These are phyloP conservation scores for Coemansia reversa DNA, from an alignment of 192 early-diverging fungal genomes.

Conservation along the genomic window DNA sequence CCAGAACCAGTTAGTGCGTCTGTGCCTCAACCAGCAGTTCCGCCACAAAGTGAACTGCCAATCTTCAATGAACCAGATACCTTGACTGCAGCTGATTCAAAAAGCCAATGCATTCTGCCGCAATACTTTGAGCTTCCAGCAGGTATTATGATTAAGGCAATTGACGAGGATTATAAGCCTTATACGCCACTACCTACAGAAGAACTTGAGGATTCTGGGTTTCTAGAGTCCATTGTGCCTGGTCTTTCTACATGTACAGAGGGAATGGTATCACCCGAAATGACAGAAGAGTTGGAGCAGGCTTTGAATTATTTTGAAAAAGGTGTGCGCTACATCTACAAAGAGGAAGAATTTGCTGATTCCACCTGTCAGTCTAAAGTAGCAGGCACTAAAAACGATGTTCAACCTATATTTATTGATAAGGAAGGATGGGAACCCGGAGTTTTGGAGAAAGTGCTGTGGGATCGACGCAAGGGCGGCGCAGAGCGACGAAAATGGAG, in stretches of 20 bases:
- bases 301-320: slow-evolving; percentile 24
- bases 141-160: slow-evolving; percentile 26
- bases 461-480: slow-evolving; percentile 33
- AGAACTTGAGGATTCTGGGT: slow-evolving; percentile 19
- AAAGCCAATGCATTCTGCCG: neutral
- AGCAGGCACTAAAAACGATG: neutral
- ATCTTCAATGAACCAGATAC: neutral
- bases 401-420: slow-evolving; percentile 14
- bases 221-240: slow-evolving; percentile 24
- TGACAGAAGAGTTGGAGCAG: slow-evolving; percentile 21
- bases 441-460: slow-evolving; percentile 28
- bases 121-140: slow-evolving; percentile 37
- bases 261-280: neutral
- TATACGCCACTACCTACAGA: slow-evolving; percentile 15
- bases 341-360: slow-evolving; percentile 28
- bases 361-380: slow-evolving; percentile 6
- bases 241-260: slow-evolving; percentile 13
- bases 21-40: slow-evolving; percentile 1
- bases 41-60: slow-evolving; percentile 6
- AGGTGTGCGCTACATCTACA: slow-evolving; percentile 40
- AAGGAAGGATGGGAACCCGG: slow-evolving; percentile 38
- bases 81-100: neutral
- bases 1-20: neutral
- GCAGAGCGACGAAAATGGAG: slow-evolving; percentile 23
- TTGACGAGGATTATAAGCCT: slow-evolving; percentile 10